Conservation (phyloP, 2,329 filamentous ascomycete species). For the Ilyonectria sp. region DNA sequence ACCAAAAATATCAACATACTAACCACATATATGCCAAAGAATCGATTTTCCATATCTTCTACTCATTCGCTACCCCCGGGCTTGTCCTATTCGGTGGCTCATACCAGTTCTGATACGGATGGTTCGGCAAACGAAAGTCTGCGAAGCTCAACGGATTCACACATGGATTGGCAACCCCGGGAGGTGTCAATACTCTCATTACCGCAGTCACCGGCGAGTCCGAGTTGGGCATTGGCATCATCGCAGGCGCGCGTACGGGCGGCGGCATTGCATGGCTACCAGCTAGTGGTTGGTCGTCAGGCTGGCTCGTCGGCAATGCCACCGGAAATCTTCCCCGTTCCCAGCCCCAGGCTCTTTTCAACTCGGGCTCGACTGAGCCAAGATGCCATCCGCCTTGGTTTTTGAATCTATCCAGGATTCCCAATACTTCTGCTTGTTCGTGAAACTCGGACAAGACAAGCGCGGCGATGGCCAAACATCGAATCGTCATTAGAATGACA, state of each 20-base stretch:
- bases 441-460: slow-evolving; percentile 77
- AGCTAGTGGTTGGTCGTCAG: neutral
- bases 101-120: slow-evolving; percentile 87
- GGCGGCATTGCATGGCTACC: slow-evolving; percentile 21
- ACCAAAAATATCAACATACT: neutral
- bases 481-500: slow-evolving; percentile 83
- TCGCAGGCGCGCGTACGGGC: slow-evolving; percentile 1
- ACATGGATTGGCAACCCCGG: slow-evolving; percentile 55
- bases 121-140: slow-evolving; percentile 83
- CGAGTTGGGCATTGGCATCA: neutral
- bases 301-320: slow-evolving; percentile 3
- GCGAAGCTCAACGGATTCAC: slow-evolving; percentile 82
- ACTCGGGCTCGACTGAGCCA: slow-evolving; percentile 77
- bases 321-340: slow-evolving; percentile 34
- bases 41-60: neutral
- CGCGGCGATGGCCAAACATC: slow-evolving; percentile 83
- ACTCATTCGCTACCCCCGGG: neutral
- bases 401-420: slow-evolving; percentile 82
- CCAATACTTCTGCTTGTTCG: slow-evolving; percentile 86
- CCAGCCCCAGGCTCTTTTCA: slow-evolving; percentile 87
- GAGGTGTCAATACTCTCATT: slow-evolving; percentile 42
- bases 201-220: slow-evolving; percentile 29
- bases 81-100: slow-evolving; percentile 74
- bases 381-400: slow-evolving; percentile 86
- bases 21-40: neutral